Base-by-base conservation (phyloP, 306 rosid genomes). In the Vicia villosa region DNA sequence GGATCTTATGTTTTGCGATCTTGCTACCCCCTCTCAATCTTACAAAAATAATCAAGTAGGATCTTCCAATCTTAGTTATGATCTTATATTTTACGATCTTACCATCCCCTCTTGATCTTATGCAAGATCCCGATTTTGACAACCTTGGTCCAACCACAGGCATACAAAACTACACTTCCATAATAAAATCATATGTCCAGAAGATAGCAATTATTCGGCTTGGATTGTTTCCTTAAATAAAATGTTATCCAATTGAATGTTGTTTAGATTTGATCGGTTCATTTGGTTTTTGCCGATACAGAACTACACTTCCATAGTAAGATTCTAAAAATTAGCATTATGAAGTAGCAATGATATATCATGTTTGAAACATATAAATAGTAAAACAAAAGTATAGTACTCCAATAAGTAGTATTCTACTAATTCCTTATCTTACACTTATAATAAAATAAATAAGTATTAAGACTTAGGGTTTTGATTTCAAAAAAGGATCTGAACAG, bases 71-170 rank as follows among this genome's bases (percentile, higher is more conserved):
- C n/a, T n/a, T n/a, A n/a, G n/a, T n/a, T n/a, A n/a, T n/a, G n/a
- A n/a, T n/a, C n/a, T n/a, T n/a, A n/a, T n/a, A n/a, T n/a, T n/a
- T n/a, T n/a, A n/a, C n/a, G n/a, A n/a, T n/a, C n/a, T n/a, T n/a
- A n/a, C n/a, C n/a, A n/a, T n/a, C n/a, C n/a, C n/a, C n/a, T n/a
- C n/a, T n/a, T n/a, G n/a, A n/a, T n/a, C n/a, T n/a, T n/a, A n/a
- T n/a, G n/a, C n/a, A n/a, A n/a, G n/a, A n/a, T n/a, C n/a, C n/a
- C n/a, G n/a, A n/a, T n/a, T n/a, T n/a, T n/a, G n/a, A n/a, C n/a
- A n/a, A n/a, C n/a, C n/a, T n/a, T n/a, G n/a, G 51, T 63, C 50
- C 69, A 69, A 45, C 64, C 22, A 7, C 24, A 21, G 24, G n/a
- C 10, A 38, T 19, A 3, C 41, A 30, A 14, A 24, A 34, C 36